phyloP scores from a whole-genome alignment of 2,329 filamentous ascomycete species.

The Karstenula rhodostoma region DNA sequence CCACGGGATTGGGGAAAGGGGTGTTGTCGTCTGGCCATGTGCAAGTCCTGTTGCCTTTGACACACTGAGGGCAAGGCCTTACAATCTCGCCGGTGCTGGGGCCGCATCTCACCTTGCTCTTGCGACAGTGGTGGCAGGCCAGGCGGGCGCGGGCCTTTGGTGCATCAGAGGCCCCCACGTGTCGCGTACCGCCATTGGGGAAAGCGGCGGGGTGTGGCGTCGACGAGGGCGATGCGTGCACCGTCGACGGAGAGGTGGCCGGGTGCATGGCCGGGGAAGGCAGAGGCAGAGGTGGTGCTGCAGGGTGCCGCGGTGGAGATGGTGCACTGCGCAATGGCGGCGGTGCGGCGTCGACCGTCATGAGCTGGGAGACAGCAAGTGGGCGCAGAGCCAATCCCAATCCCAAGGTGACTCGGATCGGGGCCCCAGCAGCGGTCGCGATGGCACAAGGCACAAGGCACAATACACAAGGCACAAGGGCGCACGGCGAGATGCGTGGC shows the following conservation, averaged over 20 bases:
- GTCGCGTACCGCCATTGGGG: conserved; percentile 26
- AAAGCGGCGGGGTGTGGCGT: conserved; percentile 33
- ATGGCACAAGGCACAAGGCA: not conserved
- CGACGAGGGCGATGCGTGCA: conserved; percentile 39
- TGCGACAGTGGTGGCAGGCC: conserved; percentile 79
- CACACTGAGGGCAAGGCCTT: conserved; percentile 77
- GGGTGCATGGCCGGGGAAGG: conserved; percentile 24
- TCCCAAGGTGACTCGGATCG: not conserved
- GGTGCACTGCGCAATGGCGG: conserved; percentile 33
- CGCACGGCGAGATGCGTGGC: not conserved
- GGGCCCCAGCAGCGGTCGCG: conserved; percentile 28
- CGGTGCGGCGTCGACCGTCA: conserved; percentile 28
- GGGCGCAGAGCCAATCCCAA: not conserved
- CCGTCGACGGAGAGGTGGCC: conserved; percentile 35
- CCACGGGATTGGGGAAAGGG: conserved; percentile 26
- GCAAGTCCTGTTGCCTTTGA: conserved; percentile 75
- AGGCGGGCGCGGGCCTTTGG: conserved; percentile 71
- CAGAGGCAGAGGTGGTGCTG: conserved; percentile 28
- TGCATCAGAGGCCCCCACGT: conserved; percentile 24
- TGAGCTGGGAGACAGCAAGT: not conserved
- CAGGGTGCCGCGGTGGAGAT: conserved; percentile 25
- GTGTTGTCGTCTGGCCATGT: conserved; percentile 61
- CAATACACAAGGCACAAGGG: not conserved
- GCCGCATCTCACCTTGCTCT: conserved; percentile 87
- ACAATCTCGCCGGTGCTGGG: conserved; percentile 64